These are phyloP conservation scores for Ustilago hordei DNA, from an alignment of 1,284 basidiomycete genomes.

Conservation along the genomic window DNA sequence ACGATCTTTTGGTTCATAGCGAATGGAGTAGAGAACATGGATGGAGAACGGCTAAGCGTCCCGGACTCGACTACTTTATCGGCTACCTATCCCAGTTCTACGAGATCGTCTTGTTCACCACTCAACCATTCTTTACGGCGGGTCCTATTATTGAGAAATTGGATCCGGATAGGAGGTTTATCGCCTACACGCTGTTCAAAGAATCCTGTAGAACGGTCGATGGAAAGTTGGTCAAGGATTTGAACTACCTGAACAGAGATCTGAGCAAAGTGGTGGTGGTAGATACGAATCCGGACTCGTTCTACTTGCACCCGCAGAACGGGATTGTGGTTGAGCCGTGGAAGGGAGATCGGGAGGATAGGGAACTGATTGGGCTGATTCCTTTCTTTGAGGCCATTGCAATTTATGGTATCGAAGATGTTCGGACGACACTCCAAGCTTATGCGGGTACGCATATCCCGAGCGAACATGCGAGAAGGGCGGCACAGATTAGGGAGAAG, in stretches of 20 bases:
- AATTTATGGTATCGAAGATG: slow-evolving; percentile 74
- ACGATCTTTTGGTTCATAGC: slow-evolving; percentile 90
- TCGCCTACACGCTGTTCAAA: slow-evolving; percentile 89
- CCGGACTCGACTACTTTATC: slow-evolving; percentile 97
- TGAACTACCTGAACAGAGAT: slow-evolving; percentile 92
- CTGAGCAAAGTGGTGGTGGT: slow-evolving; percentile 88
- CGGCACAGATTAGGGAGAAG: slow-evolving; percentile 76
- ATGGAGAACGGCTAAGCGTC: slow-evolving; percentile 75
- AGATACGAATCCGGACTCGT: slow-evolving; percentile 85
- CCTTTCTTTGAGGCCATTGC: slow-evolving; percentile 89
- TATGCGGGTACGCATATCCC: slow-evolving; percentile 91
- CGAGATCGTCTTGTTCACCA: slow-evolving; percentile 95
- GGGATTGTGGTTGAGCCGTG: slow-evolving; percentile 86
- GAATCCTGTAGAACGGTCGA: slow-evolving; percentile 73
- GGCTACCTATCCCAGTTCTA: slow-evolving; percentile 97
- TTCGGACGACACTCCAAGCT: slow-evolving; percentile 84
- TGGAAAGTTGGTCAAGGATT: slow-evolving; percentile 76
- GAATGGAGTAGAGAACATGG: slow-evolving; percentile 77
- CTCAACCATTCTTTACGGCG: slow-evolving; percentile 89
- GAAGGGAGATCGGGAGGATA: slow-evolving; percentile 82
- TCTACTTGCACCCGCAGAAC: slow-evolving; percentile 87
- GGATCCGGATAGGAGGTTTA: slow-evolving; percentile 90
- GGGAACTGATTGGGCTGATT: slow-evolving; percentile 86
- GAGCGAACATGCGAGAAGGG: slow-evolving; percentile 87
- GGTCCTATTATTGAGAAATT: slow-evolving; percentile 91